Evolutionary conservation across 208 protist genomes (phyloP).

Genomic region (Acanthamoeba lenticulata): DNA sequence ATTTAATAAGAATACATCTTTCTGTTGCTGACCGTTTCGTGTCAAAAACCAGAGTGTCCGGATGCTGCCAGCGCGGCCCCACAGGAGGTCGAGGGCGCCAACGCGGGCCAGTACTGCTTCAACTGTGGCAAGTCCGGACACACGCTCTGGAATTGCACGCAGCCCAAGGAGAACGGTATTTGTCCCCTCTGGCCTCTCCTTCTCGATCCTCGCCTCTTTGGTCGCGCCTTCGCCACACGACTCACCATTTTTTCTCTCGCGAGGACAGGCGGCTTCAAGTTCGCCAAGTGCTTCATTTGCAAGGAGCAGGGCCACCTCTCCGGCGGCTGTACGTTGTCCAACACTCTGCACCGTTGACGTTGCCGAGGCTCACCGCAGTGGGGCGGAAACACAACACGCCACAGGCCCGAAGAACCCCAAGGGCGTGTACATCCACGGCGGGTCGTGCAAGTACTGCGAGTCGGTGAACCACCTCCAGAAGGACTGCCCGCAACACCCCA

Average conservation of each 20-base stretch:
- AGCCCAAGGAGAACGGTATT: conserved; percentile 42
- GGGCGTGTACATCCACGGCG: conserved; percentile 43
- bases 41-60: background rate
- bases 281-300: conserved; percentile 60
- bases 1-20: too few species aligned
- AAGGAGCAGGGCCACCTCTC: conserved; percentile 57
- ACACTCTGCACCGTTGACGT: too few species aligned
- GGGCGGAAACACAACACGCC: too few species aligned
- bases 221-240: background rate
- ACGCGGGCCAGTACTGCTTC: conserved; percentile 30
- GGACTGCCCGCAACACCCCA: conserved; percentile 67
- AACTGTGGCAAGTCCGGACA: conserved; percentile 64
- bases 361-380: too few species aligned
- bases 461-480: conserved; percentile 41
- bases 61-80: background rate
- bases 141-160: background rate
- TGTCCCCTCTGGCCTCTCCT: background rate
- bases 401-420: conserved; percentile 37
- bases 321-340: background rate
- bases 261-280: conserved; percentile 40
- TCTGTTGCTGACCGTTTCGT: too few species aligned
- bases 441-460: conserved; percentile 52
- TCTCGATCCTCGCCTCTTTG: background rate
- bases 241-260: background rate
- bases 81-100: background rate